These are phyloP conservation scores for Davidsoniella virescens DNA, from an alignment of 2,329 filamentous ascomycete species.

Conservation along the genomic window DNA sequence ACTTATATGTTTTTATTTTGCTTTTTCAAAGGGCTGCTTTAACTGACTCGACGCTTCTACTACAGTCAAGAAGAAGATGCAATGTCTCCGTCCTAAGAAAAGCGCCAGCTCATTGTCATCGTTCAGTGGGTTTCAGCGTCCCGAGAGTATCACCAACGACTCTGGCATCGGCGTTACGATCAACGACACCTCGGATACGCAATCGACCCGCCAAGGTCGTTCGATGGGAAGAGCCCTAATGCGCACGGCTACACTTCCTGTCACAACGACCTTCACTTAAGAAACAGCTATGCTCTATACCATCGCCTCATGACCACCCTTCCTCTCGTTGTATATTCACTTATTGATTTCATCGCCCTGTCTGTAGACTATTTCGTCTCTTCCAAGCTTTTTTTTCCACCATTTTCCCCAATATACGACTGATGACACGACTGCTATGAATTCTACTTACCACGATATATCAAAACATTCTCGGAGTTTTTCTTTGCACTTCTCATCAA, in stretches of 20 bases:
- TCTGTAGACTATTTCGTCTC: no score
- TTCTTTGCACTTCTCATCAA: neutral
- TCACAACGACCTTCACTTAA: neutral
- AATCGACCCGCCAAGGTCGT: conserved; percentile 5
- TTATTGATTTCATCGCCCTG: no score
- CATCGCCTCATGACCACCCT: no score
- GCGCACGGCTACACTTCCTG: conserved; percentile 4
- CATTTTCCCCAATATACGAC: conserved; percentile 6
- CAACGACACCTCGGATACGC: conserved; percentile 5
- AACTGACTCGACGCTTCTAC: neutral
- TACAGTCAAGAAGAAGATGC: conserved; percentile 13
- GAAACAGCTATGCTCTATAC: neutral
- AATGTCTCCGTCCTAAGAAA: conserved; percentile 6
- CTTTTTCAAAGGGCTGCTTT: conserved; percentile 3
- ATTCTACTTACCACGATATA: conserved; percentile 9
- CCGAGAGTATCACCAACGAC: conserved; percentile 9
- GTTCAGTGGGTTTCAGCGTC: conserved; percentile 1
- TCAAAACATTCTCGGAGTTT: conserved; percentile 6
- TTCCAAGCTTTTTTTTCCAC: no score
- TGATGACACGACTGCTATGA: conserved; percentile 12
- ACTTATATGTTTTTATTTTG: neutral
- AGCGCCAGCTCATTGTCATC: neutral
- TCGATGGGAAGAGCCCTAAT: conserved; percentile 2
- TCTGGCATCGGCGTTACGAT: conserved; percentile 12
- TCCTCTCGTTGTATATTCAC: neutral